Base-by-base conservation (phyloP, 306 rosid species). In the Datisca glomerata region DNA sequence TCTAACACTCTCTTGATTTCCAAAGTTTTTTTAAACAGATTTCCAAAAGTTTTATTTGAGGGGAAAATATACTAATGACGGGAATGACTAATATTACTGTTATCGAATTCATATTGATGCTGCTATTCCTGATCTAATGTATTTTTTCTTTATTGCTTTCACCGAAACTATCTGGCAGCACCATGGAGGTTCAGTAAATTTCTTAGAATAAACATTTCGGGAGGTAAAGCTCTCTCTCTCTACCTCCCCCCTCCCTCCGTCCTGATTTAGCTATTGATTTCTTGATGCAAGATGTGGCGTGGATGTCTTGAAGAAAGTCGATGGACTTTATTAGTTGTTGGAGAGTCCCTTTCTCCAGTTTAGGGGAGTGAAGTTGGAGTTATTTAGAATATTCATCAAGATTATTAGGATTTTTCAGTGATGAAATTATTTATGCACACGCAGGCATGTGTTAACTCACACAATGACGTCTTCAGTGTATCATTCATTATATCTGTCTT, bases 131-230 rank as follows among this genome's bases (percentile, higher is more conserved):
- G 12, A 38, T 43, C 27, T 12, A 19, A 23, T 3, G n/a, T 25
- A 20, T 3, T 17, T 32, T 21, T 4, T 41, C 22, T 47, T 21
- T 53, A 21, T 22, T 7, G 27, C 51, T 40, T 39, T 34, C 57
- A 39, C 28, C 11, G 53, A 33, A 25, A 72, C 41, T 45, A 43
- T 68, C 21, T 79, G 53, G 61, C 89, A 87, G 97, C 68, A 55
- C 42, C 83, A 23, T 28, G 74, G 67, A 74, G 59, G 67, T 68
- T 82, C 47, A 22, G 59, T 20, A 53, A 1, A 32, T 13, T 53
- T 47, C 17, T 57, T 52, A 73, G 65, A 55, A 1, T 57, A 36
- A 48, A 27, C 55, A 43, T 72, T 52, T 12, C 79, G 6, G 71
- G 50, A 55, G 94, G 97, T 72, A 42, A 35, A 42, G 41, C 58